A percentile compares a stretch with the other conserved stretches of the same genome.
Conservation (phyloP, 2,329 filamentous ascomycete species). For the Fusarium redolens region DNA sequence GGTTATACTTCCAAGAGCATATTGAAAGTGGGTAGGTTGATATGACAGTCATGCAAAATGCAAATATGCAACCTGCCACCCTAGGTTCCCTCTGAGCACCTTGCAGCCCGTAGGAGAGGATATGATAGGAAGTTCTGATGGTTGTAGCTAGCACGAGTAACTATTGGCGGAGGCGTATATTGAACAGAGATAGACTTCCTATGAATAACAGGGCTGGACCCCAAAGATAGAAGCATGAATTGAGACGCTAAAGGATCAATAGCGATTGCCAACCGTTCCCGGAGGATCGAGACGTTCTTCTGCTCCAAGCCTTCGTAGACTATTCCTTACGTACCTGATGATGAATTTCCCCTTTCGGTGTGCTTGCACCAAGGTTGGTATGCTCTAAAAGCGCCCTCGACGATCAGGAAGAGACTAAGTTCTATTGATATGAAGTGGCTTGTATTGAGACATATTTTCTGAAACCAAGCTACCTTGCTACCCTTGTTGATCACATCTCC, state of each 20-base stretch:
- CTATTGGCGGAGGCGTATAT: conserved; percentile 27
- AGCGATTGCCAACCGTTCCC: neutral
- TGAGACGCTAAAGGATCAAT: conserved; percentile 18
- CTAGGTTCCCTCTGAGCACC: neutral
- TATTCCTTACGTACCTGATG: neutral
- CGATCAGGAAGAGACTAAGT: neutral
- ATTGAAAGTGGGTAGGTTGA: conserved; percentile 10
- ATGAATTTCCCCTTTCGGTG: conserved; percentile 1
- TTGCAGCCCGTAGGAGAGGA: neutral
- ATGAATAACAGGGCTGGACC: conserved; percentile 26
- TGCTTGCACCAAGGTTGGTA: neutral
- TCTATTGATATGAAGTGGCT: conserved; percentile 14
- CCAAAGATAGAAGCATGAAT: conserved; percentile 18
- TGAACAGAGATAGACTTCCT: conserved; percentile 11
- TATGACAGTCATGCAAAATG: conserved; percentile 8
- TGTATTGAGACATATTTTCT: conserved; percentile 5
- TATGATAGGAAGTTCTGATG: conserved; percentile 4
- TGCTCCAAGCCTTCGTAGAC: conserved; percentile 5
- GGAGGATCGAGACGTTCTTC: conserved; percentile 8
- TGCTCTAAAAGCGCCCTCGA: conserved; percentile 6
- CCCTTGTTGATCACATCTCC: neutral
- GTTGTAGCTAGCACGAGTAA: conserved; percentile 2
- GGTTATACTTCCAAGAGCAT: neutral
- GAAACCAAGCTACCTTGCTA: neutral
- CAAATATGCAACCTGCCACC: neutral